Conservation (phyloP, 129 eudicot genomes). For the Silybum marianum region DNA sequence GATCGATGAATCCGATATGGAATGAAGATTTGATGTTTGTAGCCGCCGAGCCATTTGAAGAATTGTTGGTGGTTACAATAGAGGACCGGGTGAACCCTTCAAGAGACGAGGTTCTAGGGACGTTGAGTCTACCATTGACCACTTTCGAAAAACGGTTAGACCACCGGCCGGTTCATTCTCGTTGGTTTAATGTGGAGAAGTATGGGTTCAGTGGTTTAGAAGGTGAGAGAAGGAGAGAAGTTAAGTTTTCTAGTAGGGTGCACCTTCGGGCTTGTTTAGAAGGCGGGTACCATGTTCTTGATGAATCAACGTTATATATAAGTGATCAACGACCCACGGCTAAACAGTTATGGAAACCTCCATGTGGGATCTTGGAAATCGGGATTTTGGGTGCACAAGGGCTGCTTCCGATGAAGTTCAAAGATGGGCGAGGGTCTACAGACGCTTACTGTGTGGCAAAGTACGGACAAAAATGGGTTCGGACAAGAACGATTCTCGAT, state of each 20-base stretch:
- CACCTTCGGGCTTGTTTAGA: constrained; percentile 59
- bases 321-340: constrained; percentile 68
- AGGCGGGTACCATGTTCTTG: constrained; percentile 68
- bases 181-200: constrained; percentile 60
- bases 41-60: constrained; percentile 66
- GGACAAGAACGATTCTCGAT: constrained; percentile 58
- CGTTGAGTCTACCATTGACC: constrained; percentile 36
- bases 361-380: constrained; percentile 51
- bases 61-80: constrained; percentile 43
- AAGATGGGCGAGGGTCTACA: constrained; percentile 41
- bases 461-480: constrained; percentile 66
- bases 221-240: constrained; percentile 47
- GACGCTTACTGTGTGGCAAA: constrained; percentile 72
- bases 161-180: constrained; percentile 49
- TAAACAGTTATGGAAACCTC: constrained; percentile 62
- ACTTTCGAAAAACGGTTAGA: constrained; percentile 54
- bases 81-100: constrained; percentile 48
- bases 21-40: constrained; percentile 63
- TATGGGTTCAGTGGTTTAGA: constrained; percentile 46
- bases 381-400: constrained; percentile 62
- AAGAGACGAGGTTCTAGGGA: constrained; percentile 48
- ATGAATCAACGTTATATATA: constrained; percentile 58
- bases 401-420: constrained; percentile 59
- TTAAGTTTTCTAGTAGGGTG: constrained; percentile 50
- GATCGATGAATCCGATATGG: constrained; percentile 54